Percentiles rank a stretch among this genome's conserved stretches.
Evolutionary conservation across 1,284 basidiomycete species (phyloP).

Genomic region (Xanthoconium separans): DNA sequence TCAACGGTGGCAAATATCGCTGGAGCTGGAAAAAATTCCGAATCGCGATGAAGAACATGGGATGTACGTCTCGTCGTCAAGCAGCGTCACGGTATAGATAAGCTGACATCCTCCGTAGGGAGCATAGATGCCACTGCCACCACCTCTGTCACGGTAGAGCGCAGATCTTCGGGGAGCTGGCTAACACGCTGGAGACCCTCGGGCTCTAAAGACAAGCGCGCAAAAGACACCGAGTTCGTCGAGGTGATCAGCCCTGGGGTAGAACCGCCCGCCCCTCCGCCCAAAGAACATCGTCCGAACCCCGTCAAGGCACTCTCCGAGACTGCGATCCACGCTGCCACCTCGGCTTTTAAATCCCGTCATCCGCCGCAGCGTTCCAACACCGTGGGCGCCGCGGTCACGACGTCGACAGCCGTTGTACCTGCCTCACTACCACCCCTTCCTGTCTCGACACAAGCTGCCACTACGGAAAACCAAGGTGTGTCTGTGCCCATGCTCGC

Average conservation of each 20-base stretch:
- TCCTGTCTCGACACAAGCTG: slow-evolving; percentile 15
- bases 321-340: slow-evolving; percentile 27
- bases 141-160: slow-evolving; percentile 59
- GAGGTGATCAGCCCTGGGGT: slow-evolving; percentile 19
- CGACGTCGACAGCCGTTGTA: slow-evolving; percentile 9
- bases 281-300: slow-evolving; percentile 34
- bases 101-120: slow-evolving; percentile 42
- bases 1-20: slow-evolving; percentile 69
- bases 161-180: slow-evolving; percentile 52
- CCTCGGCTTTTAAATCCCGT: slow-evolving; percentile 29
- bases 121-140: slow-evolving; percentile 54
- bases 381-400: slow-evolving; percentile 28
- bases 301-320: slow-evolving; percentile 34
- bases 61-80: slow-evolving; percentile 53
- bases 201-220: slow-evolving; percentile 25
- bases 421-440: slow-evolving; percentile 17
- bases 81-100: not conserved
- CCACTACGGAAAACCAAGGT: slow-evolving; percentile 21
- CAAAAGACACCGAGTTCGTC: slow-evolving; percentile 25
- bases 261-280: slow-evolving; percentile 21
- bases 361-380: slow-evolving; percentile 30
- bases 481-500: not conserved
- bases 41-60: slow-evolving; percentile 74
- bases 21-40: slow-evolving; percentile 81
- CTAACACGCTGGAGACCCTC: slow-evolving; percentile 49